Evolutionary conservation across 305 asterid species (phyloP), one percentile per base, ranked within the genome.

Genomic region (Coffea humblotiana): DNA sequence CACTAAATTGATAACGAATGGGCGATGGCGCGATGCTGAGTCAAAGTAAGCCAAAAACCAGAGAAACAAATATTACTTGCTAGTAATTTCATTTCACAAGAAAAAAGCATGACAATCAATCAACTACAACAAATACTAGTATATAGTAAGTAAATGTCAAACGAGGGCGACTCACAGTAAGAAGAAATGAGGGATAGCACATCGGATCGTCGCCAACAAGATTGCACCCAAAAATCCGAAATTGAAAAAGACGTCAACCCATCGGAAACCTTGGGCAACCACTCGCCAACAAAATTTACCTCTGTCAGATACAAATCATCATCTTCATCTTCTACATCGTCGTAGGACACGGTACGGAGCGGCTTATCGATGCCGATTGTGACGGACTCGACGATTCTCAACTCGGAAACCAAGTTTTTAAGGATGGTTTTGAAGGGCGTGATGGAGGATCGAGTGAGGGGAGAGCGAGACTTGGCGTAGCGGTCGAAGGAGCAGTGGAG

Each of bases 201-300:
- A 68, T 85, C 81, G 49, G 95, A 87, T 79, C 93, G 81, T 81
- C 97, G 84, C 94, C 95, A 85, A 85, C 95, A 89, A 19, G 97
- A 90, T 83, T 91, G 97, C 85, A 90, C 87, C 97, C 95, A 91
- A 60, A 89, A 93, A 89, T 93, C 95, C 52, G 92, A 87, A 58
- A 91, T 85, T 70, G 90, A 87, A 63, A 91, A 43, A 76, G 89
- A 85, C 71, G 15, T 82, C 88, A 93, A 71, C 48, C 84, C 80
- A 19, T 81, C 85, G 78, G 90, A 78, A 23, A 88, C 90, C 71
- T 43, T 75, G 3, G 90, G 90, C 84, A 93, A 83, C 93, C 97
- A 91, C 56, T 82, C 83, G 68, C 47, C 81, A 6, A 87, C 86
- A 80, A 93, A 90, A 45, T 58, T 69, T 45, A 56, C 91, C 66